phyloP scores from a whole-genome alignment of 2,329 filamentous ascomycete genomes.

The Zopfia rhizophila region DNA sequence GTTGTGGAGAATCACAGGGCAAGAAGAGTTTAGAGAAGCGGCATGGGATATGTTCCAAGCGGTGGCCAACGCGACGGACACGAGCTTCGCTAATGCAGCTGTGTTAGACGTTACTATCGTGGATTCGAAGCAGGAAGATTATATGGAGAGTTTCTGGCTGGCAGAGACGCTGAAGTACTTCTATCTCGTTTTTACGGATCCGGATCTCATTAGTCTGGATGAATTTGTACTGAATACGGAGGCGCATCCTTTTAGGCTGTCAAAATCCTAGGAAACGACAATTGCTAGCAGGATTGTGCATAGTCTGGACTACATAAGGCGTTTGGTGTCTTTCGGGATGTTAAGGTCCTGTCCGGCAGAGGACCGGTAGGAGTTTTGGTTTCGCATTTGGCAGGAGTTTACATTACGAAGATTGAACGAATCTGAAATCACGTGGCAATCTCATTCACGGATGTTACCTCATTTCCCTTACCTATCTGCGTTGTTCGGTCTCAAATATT shows the following conservation, averaged over 20 bases:
- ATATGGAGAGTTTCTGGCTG: conserved; percentile 62
- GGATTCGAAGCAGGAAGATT: conserved; percentile 47
- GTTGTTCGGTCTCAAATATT: no score
- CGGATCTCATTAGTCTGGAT: conserved; percentile 56
- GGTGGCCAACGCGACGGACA: conserved; percentile 53
- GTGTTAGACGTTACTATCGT: conserved; percentile 53
- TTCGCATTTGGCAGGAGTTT: no score
- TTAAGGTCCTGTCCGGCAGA: no score
- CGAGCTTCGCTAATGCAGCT: conserved; percentile 55
- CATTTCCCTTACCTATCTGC: no score
- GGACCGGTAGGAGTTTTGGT: no score
- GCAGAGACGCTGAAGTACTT: conserved; percentile 62
- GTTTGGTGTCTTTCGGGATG: no score
- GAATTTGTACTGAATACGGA: conserved; percentile 62
- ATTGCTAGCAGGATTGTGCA: no score
- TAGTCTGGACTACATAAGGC: no score
- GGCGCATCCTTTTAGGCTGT: conserved; percentile 56
- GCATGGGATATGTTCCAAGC: conserved; percentile 60
- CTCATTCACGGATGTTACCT: no score
- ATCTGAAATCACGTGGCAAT: no score
- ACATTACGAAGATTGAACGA: no score
- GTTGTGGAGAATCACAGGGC: conserved; percentile 67
- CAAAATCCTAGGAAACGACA: no score
- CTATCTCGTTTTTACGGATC: conserved; percentile 57
- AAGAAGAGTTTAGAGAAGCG: conserved; percentile 52